Percentiles rank a stretch among this genome's conserved stretches.
These are phyloP conservation scores for Lachancea sp. DNA, from an alignment of 805 yeast species.

Conservation along the genomic window DNA sequence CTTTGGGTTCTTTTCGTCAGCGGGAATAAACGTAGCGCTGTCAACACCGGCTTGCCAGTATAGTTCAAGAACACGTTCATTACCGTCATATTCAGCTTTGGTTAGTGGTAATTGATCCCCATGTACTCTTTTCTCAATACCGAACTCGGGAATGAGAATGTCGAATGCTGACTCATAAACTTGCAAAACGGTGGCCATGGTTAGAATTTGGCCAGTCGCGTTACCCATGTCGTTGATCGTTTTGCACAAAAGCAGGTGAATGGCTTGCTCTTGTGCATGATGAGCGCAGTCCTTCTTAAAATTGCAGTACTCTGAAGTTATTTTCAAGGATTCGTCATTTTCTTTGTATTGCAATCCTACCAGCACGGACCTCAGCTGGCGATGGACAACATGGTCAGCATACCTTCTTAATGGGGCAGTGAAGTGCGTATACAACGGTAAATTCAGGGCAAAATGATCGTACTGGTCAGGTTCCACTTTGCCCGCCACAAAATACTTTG, in stretches of 20 bases:
- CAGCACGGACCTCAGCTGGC: constrained; percentile 74
- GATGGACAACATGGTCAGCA: constrained; percentile 86
- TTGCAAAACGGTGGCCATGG: constrained; percentile 82
- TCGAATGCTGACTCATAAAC: constrained; percentile 96
- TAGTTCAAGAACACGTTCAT: constrained; percentile 60
- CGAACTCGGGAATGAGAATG: constrained; percentile 85
- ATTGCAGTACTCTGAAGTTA: constrained; percentile 86
- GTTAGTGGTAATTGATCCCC: constrained; percentile 92
- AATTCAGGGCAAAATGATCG: constrained; percentile 73
- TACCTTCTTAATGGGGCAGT: constrained; percentile 89
- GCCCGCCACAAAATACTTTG: constrained; percentile 85
- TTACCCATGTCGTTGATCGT: constrained; percentile 69
- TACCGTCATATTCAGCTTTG: constrained; percentile 86
- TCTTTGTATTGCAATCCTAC: constrained; percentile 39
- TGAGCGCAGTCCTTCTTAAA: constrained; percentile 93
- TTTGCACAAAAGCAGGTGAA: constrained; percentile 78
- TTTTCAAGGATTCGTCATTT: constrained; percentile 65
- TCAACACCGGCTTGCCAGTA: constrained; percentile 93
- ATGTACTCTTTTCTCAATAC: constrained; percentile 92
- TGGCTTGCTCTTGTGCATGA: constrained; percentile 89
- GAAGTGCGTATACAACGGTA: constrained; percentile 88
- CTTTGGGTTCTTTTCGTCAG: constrained; percentile 75
- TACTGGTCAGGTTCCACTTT: constrained; percentile 70
- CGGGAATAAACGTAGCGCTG: constrained; percentile 84
- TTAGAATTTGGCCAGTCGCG: constrained; percentile 71